Evolutionary conservation across 805 yeast species (phyloP).

Genomic region (Sugiyamaella chiloensis): DNA sequence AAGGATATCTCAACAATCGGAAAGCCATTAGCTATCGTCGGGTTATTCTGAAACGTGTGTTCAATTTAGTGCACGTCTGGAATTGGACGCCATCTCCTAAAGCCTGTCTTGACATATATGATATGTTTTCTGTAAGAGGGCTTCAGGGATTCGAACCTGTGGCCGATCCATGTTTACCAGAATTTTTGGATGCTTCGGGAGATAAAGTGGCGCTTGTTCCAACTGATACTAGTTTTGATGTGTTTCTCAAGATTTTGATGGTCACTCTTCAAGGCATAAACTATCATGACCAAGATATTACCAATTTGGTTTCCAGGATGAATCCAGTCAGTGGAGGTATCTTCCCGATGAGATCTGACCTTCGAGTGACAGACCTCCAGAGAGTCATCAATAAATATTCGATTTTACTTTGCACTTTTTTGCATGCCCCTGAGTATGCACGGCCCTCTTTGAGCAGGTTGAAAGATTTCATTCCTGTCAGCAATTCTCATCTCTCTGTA

Average conservation of each 20-base stretch:
- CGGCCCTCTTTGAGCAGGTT: conserved; percentile 6
- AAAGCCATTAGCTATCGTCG: not conserved
- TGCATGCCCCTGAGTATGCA: not conserved
- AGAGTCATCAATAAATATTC: conserved; percentile 9
- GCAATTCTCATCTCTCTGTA: conserved; percentile 6
- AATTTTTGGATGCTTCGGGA: not conserved
- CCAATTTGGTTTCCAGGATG: not conserved
- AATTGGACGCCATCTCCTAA: not conserved
- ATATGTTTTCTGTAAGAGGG: not conserved
- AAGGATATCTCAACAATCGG: not conserved
- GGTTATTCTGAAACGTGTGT: not conserved
- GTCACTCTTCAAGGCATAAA: not conserved
- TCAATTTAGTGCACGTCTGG: not conserved
- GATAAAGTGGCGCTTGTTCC: not conserved
- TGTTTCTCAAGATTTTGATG: conserved; percentile 4
- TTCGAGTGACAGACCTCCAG: conserved; percentile 5
- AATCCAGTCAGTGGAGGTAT: not conserved
- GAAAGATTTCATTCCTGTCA: not conserved
- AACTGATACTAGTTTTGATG: conserved; percentile 3
- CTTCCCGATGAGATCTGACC: conserved; percentile 7
- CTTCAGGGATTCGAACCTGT: not conserved
- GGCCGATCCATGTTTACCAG: not conserved
- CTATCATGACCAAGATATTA: not conserved
- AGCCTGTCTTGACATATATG: not conserved
- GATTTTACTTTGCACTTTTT: conserved; percentile 2